Percentiles rank a stretch among this genome's conserved stretches.
Evolutionary conservation across 345 rosid genomes (phyloP).

Genomic region (Acer saccharum): DNA sequence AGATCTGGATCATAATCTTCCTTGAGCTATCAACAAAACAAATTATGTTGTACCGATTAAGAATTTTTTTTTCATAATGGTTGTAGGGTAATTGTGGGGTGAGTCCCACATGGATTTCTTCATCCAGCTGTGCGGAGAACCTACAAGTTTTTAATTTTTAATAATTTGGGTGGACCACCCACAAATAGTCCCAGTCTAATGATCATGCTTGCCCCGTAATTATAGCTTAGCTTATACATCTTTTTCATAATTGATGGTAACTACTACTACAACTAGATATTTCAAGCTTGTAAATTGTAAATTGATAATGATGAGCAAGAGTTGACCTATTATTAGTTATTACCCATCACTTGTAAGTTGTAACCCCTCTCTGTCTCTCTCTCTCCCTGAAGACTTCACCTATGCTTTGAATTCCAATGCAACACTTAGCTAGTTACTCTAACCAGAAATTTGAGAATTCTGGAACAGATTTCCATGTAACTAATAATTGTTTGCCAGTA

Average conservation of each 20-base stretch:
- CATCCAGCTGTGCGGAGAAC: constrained; percentile 39
- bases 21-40: constrained; percentile 6
- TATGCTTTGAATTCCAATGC: background rate
- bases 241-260: constrained; percentile 18
- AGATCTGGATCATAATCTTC: constrained; percentile 14
- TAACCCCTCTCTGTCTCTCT: no score
- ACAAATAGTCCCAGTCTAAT: constrained; percentile 24
- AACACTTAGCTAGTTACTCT: background rate
- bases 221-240: background rate
- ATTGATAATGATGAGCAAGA: background rate
- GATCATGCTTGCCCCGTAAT: constrained; percentile 34
- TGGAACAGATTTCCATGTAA: constrained; percentile 1
- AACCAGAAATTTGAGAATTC: background rate
- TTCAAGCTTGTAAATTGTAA: constrained; percentile 7
- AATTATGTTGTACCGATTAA: constrained; percentile 13
- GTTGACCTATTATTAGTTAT: constrained; percentile 27
- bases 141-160: background rate
- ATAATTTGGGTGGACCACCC: constrained; percentile 16
- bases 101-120: constrained; percentile 27
- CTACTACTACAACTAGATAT: background rate
- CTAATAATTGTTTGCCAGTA: background rate
- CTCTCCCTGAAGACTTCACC: background rate
- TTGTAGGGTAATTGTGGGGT: background rate
- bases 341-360: background rate
- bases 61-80: constrained; percentile 23